Evolutionary conservation across 2,329 filamentous ascomycete species (phyloP).

Genomic region (Fusarium sp.): DNA sequence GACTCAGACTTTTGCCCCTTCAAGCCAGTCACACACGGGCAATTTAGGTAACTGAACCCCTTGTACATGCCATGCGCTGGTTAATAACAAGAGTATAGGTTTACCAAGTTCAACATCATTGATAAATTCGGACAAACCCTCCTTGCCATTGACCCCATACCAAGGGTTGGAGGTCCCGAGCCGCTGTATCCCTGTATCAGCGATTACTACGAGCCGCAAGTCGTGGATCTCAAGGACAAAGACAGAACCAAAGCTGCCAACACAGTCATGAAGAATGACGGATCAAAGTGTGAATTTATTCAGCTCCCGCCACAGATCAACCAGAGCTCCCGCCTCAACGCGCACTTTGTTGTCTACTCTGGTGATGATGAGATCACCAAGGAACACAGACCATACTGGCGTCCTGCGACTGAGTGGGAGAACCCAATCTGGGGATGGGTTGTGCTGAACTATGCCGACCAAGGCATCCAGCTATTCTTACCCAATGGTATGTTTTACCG

Average conservation of each 20-base stretch:
- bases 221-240: neutral
- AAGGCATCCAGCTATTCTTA: slow-evolving; percentile 53
- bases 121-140: slow-evolving; percentile 5
- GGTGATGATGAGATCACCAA: neutral
- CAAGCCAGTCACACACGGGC: slow-evolving; percentile 1
- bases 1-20: neutral
- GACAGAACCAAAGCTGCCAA: neutral
- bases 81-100: neutral
- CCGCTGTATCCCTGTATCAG: slow-evolving; percentile 2
- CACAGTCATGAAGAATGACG: neutral
- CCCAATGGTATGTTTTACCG: neutral
- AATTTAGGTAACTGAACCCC: neutral
- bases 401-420: slow-evolving; percentile 51
- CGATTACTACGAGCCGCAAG: neutral
- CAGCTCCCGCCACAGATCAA: neutral
- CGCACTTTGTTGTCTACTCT: neutral
- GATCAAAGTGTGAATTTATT: neutral
- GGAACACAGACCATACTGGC: slow-evolving; percentile 10
- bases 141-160: neutral
- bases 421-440: slow-evolving; percentile 58
- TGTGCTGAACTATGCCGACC: slow-evolving; percentile 56
- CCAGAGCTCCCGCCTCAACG: no score
- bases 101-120: slow-evolving; percentile 4
- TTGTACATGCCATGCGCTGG: neutral
- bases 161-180: neutral